Percentiles rank a stretch among this genome's conserved stretches.
Conservation (phyloP, 371 early-diverging fungal genomes). For the Batrachochytrium dendrobatidis region DNA sequence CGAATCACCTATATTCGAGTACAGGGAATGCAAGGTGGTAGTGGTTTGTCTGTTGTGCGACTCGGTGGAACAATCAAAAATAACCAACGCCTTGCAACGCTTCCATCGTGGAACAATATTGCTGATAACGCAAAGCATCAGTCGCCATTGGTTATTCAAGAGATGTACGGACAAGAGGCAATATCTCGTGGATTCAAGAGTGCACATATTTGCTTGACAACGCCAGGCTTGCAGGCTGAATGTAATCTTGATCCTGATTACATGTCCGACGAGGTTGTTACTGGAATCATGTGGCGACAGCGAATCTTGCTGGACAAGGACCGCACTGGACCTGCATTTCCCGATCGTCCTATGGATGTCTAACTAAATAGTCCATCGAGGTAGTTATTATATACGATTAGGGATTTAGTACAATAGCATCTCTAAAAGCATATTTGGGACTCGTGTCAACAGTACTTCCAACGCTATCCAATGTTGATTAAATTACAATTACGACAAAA, state of each 20-base stretch:
- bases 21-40: neutral
- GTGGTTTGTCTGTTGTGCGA: neutral
- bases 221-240: neutral
- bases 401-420: too few species aligned
- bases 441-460: too few species aligned
- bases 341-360: too few species aligned
- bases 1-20: neutral
- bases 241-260: neutral
- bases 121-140: neutral
- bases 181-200: constrained; percentile 39
- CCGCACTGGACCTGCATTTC: too few species aligned
- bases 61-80: neutral
- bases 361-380: too few species aligned
- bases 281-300: constrained; percentile 4
- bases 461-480: too few species aligned
- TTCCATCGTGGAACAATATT: neutral
- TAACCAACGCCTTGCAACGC: neutral
- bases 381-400: too few species aligned
- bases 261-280: neutral
- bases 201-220: constrained; percentile 43
- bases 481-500: too few species aligned
- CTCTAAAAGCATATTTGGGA: too few species aligned
- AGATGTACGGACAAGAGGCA: neutral
- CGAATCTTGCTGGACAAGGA: neutral
- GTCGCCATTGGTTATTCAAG: neutral